Evolutionary conservation across 164 flowering plant species (phyloP).

Genomic region (Liquidambar formosana): DNA sequence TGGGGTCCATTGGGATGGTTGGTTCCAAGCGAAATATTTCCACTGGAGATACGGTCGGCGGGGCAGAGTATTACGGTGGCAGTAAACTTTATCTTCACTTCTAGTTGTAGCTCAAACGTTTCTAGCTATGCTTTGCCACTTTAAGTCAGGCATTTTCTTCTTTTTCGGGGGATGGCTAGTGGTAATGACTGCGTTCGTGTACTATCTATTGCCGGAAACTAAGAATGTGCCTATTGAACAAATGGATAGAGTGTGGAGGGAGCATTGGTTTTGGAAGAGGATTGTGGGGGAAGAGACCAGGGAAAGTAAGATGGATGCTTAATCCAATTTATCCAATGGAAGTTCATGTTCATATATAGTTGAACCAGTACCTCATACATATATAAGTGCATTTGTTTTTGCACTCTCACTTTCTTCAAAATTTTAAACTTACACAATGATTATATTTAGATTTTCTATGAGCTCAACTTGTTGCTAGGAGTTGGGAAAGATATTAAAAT

Average conservation of each 20-base stretch:
- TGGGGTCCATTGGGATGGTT: conserved; percentile 44
- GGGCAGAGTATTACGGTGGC: conserved; percentile 38
- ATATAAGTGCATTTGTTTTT: too few species aligned
- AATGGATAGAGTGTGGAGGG: conserved; percentile 34
- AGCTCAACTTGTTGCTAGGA: too few species aligned
- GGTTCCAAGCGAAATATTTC: conserved; percentile 38
- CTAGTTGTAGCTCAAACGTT: conserved; percentile 30
- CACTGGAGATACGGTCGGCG: conserved; percentile 31
- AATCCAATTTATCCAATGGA: too few species aligned
- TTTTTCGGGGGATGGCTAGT: conserved; percentile 39
- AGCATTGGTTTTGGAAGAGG: conserved; percentile 47
- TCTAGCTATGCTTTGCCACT: conserved; percentile 37
- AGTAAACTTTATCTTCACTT: conserved; percentile 28
- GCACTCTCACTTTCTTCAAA: too few species aligned
- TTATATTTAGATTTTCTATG: too few species aligned
- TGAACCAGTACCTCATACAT: too few species aligned
- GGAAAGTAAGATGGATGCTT: neutral
- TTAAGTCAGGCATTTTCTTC: conserved; percentile 39
- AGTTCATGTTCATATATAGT: too few species aligned
- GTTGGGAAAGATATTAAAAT: too few species aligned
- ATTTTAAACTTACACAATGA: too few species aligned
- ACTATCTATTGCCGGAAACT: conserved; percentile 39
- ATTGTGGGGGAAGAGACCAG: conserved; percentile 14
- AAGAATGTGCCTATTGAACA: conserved; percentile 36
- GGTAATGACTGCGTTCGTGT: conserved; percentile 37